phyloP scores from a whole-genome alignment of 1,284 basidiomycete genomes.

The Leucoagaricus sp. region DNA sequence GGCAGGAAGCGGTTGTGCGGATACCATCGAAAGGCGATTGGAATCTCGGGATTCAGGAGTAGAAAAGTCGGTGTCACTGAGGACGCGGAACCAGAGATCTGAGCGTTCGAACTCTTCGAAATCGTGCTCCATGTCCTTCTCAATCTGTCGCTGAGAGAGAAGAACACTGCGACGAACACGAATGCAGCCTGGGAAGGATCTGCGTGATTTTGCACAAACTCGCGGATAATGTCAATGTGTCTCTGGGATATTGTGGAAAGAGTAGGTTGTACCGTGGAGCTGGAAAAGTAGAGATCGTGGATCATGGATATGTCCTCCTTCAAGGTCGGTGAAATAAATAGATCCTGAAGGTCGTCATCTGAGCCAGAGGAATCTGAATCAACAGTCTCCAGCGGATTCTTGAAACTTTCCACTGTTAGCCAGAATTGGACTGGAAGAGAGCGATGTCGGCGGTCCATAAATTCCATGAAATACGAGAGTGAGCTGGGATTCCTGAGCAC shows the following conservation, averaged over 20 bases:
- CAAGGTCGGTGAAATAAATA: constrained; percentile 60
- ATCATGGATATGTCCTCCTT: constrained; percentile 89
- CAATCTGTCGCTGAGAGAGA: constrained; percentile 82
- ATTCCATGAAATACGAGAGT: constrained; percentile 96
- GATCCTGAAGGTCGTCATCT: constrained; percentile 64
- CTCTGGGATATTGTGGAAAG: constrained; percentile 69
- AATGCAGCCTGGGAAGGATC: constrained; percentile 45
- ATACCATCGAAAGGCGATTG: constrained; percentile 20
- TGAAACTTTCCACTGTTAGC: constrained; percentile 96
- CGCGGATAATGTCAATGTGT: constrained; percentile 68
- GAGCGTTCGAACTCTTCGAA: constrained; percentile 87
- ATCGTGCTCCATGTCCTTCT: constrained; percentile 89
- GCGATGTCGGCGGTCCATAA: constrained; percentile 89
- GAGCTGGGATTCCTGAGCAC: constrained; percentile 87
- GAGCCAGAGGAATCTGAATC: constrained; percentile 72
- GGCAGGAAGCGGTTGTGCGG: constrained; percentile 22
- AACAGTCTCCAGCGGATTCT: constrained; percentile 88
- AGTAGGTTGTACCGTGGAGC: constrained; percentile 55
- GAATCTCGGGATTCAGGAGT: constrained; percentile 29
- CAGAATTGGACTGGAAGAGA: constrained; percentile 94
- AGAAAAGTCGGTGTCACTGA: constrained; percentile 67
- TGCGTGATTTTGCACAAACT: constrained; percentile 56
- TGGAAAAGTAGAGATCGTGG: constrained; percentile 82
- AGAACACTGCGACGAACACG: constrained; percentile 78
- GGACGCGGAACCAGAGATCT: constrained; percentile 88